Percentiles rank a stretch among this genome's conserved stretches.
phyloP scores from a whole-genome alignment of 1,284 basidiomycete genomes.

The Rhizoctonia solani region DNA sequence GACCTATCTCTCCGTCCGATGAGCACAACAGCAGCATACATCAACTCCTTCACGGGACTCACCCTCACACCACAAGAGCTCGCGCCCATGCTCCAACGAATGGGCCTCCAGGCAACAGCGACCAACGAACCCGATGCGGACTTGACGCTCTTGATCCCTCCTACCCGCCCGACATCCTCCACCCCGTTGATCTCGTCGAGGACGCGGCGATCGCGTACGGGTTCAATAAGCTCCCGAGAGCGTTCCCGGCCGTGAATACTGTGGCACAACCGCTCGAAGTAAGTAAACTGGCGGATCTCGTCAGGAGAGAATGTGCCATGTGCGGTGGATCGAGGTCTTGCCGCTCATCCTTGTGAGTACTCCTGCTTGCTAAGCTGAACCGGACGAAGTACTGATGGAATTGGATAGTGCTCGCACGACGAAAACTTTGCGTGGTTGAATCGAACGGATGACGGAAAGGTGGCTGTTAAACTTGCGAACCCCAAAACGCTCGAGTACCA shows the following conservation, averaged over 20 bases:
- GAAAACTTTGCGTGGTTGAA: conserved; percentile 97
- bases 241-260: conserved; percentile 93
- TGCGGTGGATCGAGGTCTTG: conserved; percentile 96
- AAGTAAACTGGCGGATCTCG: conserved; percentile 88
- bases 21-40: conserved; percentile 83
- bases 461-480: conserved; percentile 91
- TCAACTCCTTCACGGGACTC: conserved; percentile 95
- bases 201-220: conserved; percentile 98
- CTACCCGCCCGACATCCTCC: conserved; percentile 96
- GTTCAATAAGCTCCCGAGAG: conserved; percentile 93
- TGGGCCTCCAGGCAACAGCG: conserved; percentile 67
- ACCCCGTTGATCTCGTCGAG: conserved; percentile 98
- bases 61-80: conserved; percentile 65
- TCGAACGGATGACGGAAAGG: conserved; percentile 76
- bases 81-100: conserved; percentile 69
- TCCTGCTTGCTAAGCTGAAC: not conserved
- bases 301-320: conserved; percentile 89
- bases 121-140: conserved; percentile 55
- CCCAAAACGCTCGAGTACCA: conserved; percentile 98
- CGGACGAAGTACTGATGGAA: no score
- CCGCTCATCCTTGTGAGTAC: conserved; percentile 84
- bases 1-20: conserved; percentile 75
- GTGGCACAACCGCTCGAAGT: conserved; percentile 91
- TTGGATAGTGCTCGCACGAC: conserved; percentile 92
- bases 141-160: conserved; percentile 77